Evolutionary conservation across 106 monocot genomes (phyloP).

Genomic region (Triglochin maritima): DNA sequence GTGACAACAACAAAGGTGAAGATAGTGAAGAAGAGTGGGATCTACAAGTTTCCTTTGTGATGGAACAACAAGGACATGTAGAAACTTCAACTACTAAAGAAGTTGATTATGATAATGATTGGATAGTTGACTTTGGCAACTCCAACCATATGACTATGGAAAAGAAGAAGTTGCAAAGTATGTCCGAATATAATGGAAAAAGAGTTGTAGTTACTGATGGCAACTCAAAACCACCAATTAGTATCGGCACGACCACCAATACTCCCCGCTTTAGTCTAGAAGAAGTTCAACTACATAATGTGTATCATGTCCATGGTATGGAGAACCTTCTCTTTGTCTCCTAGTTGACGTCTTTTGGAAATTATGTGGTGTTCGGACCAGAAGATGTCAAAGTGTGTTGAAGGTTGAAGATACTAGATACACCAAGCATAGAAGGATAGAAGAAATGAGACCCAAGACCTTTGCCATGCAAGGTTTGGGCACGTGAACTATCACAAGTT

Average conservation of each 20-base stretch:
- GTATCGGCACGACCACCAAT: background rate
- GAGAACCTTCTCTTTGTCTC: background rate
- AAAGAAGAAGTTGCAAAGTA: background rate
- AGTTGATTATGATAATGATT: no score
- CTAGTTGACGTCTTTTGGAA: background rate
- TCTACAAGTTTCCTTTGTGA: no score
- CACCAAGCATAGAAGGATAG: slow-evolving; percentile 1
- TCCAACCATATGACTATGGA: no score
- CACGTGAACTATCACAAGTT: slow-evolving; percentile 8
- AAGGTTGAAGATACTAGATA: background rate
- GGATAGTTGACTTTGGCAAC: no score
- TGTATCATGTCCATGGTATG: background rate
- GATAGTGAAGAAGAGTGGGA: no score
- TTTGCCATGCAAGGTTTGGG: slow-evolving; percentile 3
- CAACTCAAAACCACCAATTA: background rate
- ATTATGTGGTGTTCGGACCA: background rate
- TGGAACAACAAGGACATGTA: no score
- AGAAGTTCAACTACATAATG: background rate
- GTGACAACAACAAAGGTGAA: no score
- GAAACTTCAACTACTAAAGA: no score
- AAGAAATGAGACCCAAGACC: background rate
- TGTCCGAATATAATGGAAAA: background rate
- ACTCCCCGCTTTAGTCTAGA: background rate
- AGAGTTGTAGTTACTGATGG: background rate
- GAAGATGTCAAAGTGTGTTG: slow-evolving; percentile 1